These are phyloP conservation scores for Suillus ampliporus DNA, from an alignment of 768 basidiomycete species.

Conservation along the genomic window DNA sequence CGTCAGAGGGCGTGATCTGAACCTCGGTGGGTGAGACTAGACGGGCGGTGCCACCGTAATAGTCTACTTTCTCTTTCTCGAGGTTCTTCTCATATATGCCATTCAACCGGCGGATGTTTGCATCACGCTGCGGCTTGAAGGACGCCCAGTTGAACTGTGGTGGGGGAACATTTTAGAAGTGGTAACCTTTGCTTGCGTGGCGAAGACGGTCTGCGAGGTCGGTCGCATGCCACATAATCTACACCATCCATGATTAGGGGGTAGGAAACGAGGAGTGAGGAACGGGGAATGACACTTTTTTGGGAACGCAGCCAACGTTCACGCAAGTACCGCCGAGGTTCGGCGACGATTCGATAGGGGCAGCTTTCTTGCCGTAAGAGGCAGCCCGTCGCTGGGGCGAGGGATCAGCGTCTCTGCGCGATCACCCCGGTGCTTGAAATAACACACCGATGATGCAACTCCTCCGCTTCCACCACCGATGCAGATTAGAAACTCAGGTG, in stretches of 20 bases:
- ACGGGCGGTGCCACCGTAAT: constrained; percentile 78
- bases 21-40: constrained; percentile 74
- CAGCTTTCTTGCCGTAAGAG: constrained; percentile 89
- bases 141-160: constrained; percentile 86
- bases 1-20: constrained; percentile 73
- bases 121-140: constrained; percentile 95
- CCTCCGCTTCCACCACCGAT: constrained; percentile 96
- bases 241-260: constrained; percentile 9
- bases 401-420: neutral
- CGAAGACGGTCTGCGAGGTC: constrained; percentile 86
- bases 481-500: constrained; percentile 39
- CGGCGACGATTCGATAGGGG: constrained; percentile 79
- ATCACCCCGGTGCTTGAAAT: constrained; percentile 32
- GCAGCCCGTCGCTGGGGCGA: constrained; percentile 83
- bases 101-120: constrained; percentile 92
- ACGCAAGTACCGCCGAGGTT: constrained; percentile 95
- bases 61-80: constrained; percentile 84
- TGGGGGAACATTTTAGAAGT: constrained; percentile 63
- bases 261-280: neutral
- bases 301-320: constrained; percentile 98
- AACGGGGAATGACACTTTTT: constrained; percentile 75
- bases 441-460: constrained; percentile 79
- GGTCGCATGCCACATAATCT: constrained; percentile 99
- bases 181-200: constrained; percentile 75
- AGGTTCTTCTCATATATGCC: constrained; percentile 92